These are phyloP conservation scores for Globisporangium cederbergense DNA, from an alignment of 352 stramenopile species.

Conservation along the genomic window DNA sequence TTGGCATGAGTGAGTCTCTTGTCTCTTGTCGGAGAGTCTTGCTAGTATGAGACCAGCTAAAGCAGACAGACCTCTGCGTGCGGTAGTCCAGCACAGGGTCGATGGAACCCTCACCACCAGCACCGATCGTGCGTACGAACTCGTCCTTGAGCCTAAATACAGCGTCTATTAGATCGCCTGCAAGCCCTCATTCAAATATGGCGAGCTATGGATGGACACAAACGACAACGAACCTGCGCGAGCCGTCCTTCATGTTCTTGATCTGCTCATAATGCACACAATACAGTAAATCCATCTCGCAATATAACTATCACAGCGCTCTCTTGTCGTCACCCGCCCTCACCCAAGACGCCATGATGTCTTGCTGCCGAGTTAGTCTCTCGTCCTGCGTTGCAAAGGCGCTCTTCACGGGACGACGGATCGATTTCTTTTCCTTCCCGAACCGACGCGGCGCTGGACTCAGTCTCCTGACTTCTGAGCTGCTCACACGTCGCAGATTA, in stretches of 20 bases:
- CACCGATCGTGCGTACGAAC: slow-evolving; percentile 56
- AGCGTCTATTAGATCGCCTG: not conserved
- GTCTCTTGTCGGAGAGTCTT: not conserved
- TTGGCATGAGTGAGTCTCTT: not conserved
- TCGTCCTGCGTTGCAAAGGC: not conserved
- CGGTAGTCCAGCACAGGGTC: slow-evolving; percentile 67
- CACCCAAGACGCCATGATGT: slow-evolving; percentile 43
- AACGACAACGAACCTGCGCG: slow-evolving; percentile 35
- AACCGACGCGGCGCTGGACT: not conserved
- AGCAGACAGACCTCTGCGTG: slow-evolving; percentile 40
- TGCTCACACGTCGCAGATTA: slow-evolving; percentile 8
- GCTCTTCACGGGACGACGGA: not conserved
- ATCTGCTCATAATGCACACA: slow-evolving; percentile 22
- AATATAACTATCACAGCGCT: not conserved
- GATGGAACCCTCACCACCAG: slow-evolving; percentile 42
- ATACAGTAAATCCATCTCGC: not conserved
- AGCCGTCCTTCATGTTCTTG: slow-evolving; percentile 81
- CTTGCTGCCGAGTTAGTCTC: not conserved
- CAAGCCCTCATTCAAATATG: not conserved
- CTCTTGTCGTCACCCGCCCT: slow-evolving; percentile 5
- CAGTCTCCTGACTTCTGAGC: not conserved
- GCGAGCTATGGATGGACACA: not conserved
- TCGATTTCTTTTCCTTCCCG: not conserved
- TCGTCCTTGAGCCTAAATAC: slow-evolving; percentile 64
- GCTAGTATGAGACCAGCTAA: not conserved